Evolutionary conservation across 352 stramenopile genomes (phyloP).

Genomic region (Globisporangium paroecandrum): DNA sequence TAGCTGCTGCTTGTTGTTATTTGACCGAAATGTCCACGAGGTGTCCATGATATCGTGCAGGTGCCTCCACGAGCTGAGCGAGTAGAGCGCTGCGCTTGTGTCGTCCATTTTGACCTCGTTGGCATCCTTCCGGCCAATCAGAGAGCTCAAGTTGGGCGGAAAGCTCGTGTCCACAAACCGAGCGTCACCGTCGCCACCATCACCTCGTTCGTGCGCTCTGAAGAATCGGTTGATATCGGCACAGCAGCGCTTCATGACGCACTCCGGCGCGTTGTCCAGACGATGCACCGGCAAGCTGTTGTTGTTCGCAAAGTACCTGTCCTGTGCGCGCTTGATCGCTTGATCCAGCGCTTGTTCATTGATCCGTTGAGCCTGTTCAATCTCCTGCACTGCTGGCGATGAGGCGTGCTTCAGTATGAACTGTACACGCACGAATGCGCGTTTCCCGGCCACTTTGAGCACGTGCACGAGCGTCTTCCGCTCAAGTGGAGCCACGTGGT

Average conservation of each 20-base stretch:
- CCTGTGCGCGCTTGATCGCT: not conserved
- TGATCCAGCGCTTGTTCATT: not conserved
- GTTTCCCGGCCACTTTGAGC: conserved; percentile 19
- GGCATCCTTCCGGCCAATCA: not conserved
- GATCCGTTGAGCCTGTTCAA: conserved; percentile 1
- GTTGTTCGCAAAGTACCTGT: not conserved
- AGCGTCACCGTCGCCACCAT: not conserved
- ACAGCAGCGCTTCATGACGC: conserved; percentile 17
- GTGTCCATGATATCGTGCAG: conserved; percentile 22
- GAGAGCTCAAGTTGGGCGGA: conserved; percentile 6
- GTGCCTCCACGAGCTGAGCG: conserved; percentile 29
- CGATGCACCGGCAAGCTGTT: conserved; percentile 12
- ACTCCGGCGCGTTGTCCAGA: conserved; percentile 4
- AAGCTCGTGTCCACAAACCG: conserved; percentile 46
- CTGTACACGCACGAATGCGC: conserved; percentile 45
- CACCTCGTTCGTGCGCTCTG: not conserved
- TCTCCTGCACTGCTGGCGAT: not conserved
- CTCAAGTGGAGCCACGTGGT: conserved; percentile 35
- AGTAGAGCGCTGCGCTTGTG: conserved; percentile 1
- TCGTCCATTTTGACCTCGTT: not conserved
- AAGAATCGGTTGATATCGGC: conserved; percentile 42
- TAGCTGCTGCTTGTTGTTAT: not conserved
- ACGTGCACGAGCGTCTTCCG: conserved; percentile 30
- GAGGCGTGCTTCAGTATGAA: conserved; percentile 20
- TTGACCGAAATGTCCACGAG: conserved; percentile 29